Evolutionary conservation across 805 yeast species (phyloP), one percentile per base, ranked within the genome.

Genomic region (Sungouiella blattae): DNA sequence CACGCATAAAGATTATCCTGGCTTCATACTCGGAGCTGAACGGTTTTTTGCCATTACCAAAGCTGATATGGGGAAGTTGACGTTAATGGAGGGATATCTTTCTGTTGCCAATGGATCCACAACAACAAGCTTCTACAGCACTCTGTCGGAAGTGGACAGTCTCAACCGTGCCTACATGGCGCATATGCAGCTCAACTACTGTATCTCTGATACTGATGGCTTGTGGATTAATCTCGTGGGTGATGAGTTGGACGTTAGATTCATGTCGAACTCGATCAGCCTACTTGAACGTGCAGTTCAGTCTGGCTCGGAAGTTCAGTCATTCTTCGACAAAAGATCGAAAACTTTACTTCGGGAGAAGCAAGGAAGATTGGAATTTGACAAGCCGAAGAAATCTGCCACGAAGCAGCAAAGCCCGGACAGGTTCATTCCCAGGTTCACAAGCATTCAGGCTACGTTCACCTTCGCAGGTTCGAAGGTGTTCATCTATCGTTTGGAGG

Each of bases 11-110:
- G 63, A 59, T 20, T 68, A 64, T 35, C 87, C 87, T 0, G 96
- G 96, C 8, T 51, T 87, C n/a, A 79, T 84, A 25, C 41, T 78
- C 20, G 97, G 97, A 0, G 86, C 83, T 36, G 87, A 85, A 44
- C 64, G 80, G 12, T 74, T 87, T 14, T 83, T 80, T 42, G 78
- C 87, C 1, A 75, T 79, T 0, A 71, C 80, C 15, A 80, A 79
- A 30, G 73, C 75, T 12, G 67, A 66, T 6, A 58, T 76, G 26
- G 95, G 95, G 2, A 80, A 80, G 43, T 63, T 87, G 26, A 75
- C 87, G 0, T 62, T 87, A 37, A 67, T 75, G 33, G 84, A 80
- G 29, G 83, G 87, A 3, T 87, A 77, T 50, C 47, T 84, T 2
- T 77, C 95, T 0, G 77, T 80, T 2, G 89, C 95, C 0, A 75